Evolutionary conservation across 2,329 filamentous ascomycete species (phyloP).

Genomic region (Fusarium sp.): DNA sequence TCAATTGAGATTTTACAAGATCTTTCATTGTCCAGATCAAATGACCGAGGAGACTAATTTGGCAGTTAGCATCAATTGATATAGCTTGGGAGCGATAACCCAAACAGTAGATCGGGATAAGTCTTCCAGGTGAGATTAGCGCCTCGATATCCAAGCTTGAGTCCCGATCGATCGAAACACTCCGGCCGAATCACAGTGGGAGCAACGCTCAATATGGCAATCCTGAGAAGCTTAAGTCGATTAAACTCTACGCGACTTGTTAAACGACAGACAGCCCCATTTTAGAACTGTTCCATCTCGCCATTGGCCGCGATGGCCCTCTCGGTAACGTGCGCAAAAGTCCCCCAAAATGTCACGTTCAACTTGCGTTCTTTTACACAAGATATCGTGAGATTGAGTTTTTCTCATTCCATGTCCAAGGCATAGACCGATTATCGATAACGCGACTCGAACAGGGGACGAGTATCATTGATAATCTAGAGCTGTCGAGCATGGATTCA

Average conservation of each 20-base stretch:
- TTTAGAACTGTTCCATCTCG: not conserved
- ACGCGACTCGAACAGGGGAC: too few relatives aligned
- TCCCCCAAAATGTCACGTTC: too few relatives aligned
- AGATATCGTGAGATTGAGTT: not conserved
- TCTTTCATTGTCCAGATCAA: fast-evolving
- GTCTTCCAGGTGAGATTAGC: not conserved
- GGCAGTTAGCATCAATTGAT: fast-evolving
- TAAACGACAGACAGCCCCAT: not conserved
- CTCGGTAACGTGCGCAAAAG: too few relatives aligned
- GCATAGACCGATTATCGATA: too few relatives aligned
- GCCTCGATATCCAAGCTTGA: not conserved
- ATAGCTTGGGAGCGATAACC: not conserved
- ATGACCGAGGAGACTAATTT: not conserved
- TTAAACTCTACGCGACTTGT: not conserved
- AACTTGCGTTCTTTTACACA: too few relatives aligned
- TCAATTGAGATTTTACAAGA: too few relatives aligned
- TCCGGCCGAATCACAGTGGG: not conserved
- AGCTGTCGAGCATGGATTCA: too few relatives aligned
- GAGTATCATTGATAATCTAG: too few relatives aligned
- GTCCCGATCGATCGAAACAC: not conserved
- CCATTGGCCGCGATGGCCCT: too few relatives aligned
- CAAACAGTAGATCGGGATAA: fast-evolving
- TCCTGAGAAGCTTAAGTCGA: not conserved
- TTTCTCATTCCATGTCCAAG: not conserved
- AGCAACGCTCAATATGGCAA: not conserved